These are phyloP conservation scores for Cadophora luteo-olivacea DNA, from an alignment of 2,329 filamentous ascomycete genomes.

Conservation along the genomic window DNA sequence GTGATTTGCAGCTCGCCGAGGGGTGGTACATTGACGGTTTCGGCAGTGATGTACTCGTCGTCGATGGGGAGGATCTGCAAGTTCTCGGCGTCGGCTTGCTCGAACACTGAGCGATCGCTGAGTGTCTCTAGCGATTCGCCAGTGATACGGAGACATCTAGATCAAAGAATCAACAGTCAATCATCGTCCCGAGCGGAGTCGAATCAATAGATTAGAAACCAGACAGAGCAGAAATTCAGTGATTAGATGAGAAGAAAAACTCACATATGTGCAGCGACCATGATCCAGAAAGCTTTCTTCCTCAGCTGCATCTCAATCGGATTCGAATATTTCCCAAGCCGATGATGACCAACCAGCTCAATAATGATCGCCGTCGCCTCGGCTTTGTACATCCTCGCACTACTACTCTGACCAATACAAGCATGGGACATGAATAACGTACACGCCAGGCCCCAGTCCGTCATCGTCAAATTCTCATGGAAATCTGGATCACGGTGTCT, in stretches of 20 bases:
- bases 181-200: no score
- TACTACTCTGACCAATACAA: not conserved
- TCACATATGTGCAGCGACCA: not conserved
- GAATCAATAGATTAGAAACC: no score
- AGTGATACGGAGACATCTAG: not conserved
- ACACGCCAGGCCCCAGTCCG: not conserved
- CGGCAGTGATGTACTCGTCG: constrained; percentile 2
- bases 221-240: no score
- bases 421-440: not conserved
- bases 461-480: constrained; percentile 6
- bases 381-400: not conserved
- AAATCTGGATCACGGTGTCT: not conserved
- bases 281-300: constrained; percentile 14
- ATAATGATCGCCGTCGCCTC: constrained; percentile 4
- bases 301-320: not conserved
- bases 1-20: not conserved
- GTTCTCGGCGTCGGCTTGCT: not conserved
- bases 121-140: not conserved
- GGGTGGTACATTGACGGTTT: not conserved
- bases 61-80: not conserved
- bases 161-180: no score
- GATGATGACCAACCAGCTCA: not conserved
- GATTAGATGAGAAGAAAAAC: not conserved
- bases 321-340: not conserved
- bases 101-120: not conserved